Evolutionary conservation across 257 asterid genomes (phyloP).

Genomic region (Henckelia pumila): DNA sequence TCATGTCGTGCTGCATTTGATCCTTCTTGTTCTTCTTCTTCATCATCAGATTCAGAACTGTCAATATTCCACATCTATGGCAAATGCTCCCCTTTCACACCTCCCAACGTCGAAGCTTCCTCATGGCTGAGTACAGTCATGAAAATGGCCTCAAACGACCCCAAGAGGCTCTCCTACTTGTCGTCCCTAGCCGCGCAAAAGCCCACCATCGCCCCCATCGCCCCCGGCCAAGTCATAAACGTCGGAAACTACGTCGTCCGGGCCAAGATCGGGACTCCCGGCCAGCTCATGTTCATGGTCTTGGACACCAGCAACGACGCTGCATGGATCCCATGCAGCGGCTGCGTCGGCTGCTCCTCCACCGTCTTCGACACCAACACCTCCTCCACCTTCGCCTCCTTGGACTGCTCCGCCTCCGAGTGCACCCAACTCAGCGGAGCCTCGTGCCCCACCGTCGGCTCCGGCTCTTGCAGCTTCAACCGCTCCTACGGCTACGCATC

Average conservation of each 20-base stretch:
- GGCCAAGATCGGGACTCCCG: constrained; percentile 79
- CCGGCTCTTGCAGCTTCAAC: constrained; percentile 61
- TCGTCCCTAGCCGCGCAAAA: constrained; percentile 57
- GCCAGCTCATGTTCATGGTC: constrained; percentile 83
- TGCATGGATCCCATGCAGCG: constrained; percentile 91
- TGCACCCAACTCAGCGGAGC: constrained; percentile 63
- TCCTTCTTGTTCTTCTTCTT: constrained; percentile 48
- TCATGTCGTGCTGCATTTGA: constrained; percentile 37
- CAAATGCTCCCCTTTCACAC: constrained; percentile 75
- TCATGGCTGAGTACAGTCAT: constrained; percentile 56
- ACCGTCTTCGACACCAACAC: constrained; percentile 47
- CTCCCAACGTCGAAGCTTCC: constrained; percentile 49
- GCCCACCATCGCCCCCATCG: constrained; percentile 60
- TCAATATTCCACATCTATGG: constrained; percentile 70
- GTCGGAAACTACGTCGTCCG: constrained; percentile 68
- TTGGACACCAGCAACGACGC: constrained; percentile 78
- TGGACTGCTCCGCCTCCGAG: constrained; percentile 69
- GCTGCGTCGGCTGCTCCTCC: constrained; percentile 70
- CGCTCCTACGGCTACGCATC: constrained; percentile 77
- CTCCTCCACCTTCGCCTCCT: constrained; percentile 55
- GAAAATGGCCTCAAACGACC: constrained; percentile 71
- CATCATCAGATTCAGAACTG: constrained; percentile 47
- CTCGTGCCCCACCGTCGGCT: constrained; percentile 52
- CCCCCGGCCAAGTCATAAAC: constrained; percentile 63
- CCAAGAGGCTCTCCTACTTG: constrained; percentile 57